Percentiles rank a stretch among this genome's conserved stretches.
phyloP scores from a whole-genome alignment of 2,329 filamentous ascomycete species.

The Colletotrichum theobromicola region DNA sequence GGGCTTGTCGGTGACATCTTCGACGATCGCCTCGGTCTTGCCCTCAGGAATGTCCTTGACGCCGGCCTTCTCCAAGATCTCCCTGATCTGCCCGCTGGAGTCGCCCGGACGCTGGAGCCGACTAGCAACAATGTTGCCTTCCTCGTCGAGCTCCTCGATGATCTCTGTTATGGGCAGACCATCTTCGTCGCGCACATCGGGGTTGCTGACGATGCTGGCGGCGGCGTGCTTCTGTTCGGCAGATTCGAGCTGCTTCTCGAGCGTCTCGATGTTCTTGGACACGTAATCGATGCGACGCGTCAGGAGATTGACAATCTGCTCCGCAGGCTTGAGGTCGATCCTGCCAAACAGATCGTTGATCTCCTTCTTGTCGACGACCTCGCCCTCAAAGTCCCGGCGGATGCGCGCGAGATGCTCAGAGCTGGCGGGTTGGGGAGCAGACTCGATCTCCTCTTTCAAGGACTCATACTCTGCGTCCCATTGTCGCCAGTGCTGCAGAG shows the following conservation, averaged over 20 bases:
- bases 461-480: slow-evolving; percentile 93
- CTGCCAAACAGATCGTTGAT: slow-evolving; percentile 54
- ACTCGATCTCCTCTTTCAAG: slow-evolving; percentile 80
- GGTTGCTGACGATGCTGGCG: slow-evolving; percentile 62
- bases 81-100: slow-evolving; percentile 69
- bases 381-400: slow-evolving; percentile 64
- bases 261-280: slow-evolving; percentile 75
- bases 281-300: slow-evolving; percentile 88
- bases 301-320: slow-evolving; percentile 72
- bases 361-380: slow-evolving; percentile 65
- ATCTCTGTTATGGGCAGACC: slow-evolving; percentile 88
- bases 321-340: slow-evolving; percentile 52
- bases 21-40: slow-evolving; percentile 15
- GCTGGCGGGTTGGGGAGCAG: slow-evolving; percentile 51
- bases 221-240: slow-evolving; percentile 74
- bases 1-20: slow-evolving; percentile 19
- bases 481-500: slow-evolving; percentile 85
- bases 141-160: slow-evolving; percentile 87
- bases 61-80: slow-evolving; percentile 80
- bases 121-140: slow-evolving; percentile 81
- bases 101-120: slow-evolving; percentile 71
- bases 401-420: slow-evolving; percentile 62
- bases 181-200: slow-evolving; percentile 68
- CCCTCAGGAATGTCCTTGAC: slow-evolving; percentile 51
- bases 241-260: slow-evolving; percentile 74